Conservation (phyloP, 805 yeast species). For the Kluyveromyces dobzhanskii region DNA sequence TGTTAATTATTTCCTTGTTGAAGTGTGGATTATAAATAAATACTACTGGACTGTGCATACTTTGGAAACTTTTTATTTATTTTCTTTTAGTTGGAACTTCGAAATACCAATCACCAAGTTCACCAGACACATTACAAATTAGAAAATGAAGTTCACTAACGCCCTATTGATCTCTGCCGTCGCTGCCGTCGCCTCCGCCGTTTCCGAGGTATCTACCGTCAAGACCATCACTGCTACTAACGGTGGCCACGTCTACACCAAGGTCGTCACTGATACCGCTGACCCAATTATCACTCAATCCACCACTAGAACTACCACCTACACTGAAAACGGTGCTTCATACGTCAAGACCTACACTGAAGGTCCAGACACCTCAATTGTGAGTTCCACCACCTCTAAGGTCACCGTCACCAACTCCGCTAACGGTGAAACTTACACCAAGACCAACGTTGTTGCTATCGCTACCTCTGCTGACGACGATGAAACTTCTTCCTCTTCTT, state of each 20-base stretch:
- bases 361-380: constrained; percentile 7
- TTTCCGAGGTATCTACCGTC: constrained; percentile 2
- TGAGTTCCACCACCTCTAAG: constrained; percentile 3
- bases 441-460: constrained; percentile 2
- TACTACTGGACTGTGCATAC: no score
- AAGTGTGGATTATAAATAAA: no score
- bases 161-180: constrained; percentile 1
- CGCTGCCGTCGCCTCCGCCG: constrained; percentile 2
- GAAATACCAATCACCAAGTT: no score
- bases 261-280: constrained; percentile 7
- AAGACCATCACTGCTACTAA: constrained; percentile 7
- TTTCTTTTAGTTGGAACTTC: no score
- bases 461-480: no score
- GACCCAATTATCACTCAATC: constrained; percentile 7
- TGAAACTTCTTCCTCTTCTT: no score
- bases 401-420: constrained; percentile 4
- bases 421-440: constrained; percentile 5
- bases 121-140: no score
- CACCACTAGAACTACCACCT: constrained; percentile 7
- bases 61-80: no score
- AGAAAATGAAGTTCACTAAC: constrained; percentile 4
- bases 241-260: constrained; percentile 7
- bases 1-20: no score
- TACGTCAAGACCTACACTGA: constrained; percentile 7
- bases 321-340: constrained; percentile 7